Percentiles rank a stretch among this genome's conserved stretches.
Conservation (phyloP, 2,329 filamentous ascomycete species). For the Hypoxylon sp. region DNA sequence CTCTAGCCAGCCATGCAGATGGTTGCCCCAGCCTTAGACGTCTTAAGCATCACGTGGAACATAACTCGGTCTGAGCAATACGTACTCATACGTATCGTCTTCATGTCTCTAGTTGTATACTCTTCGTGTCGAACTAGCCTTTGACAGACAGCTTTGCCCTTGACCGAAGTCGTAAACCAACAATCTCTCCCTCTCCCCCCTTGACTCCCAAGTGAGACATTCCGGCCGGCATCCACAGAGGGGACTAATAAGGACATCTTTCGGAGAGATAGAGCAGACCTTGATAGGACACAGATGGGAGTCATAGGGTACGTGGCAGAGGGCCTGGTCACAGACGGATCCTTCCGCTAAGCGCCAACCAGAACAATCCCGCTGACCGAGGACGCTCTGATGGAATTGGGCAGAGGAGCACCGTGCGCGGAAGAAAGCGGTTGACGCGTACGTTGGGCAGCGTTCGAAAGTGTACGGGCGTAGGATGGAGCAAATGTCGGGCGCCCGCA, state of each 20-base stretch:
- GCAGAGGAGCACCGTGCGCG: neutral
- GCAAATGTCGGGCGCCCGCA: neutral
- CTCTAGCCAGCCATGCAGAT: neutral
- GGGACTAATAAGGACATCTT: neutral
- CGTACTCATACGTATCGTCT: neutral
- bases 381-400: neutral
- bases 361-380: conserved; percentile 1
- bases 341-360: neutral
- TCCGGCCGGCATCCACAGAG: neutral
- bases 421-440: neutral
- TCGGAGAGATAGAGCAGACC: neutral
- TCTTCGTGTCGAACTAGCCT: neutral
- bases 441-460: conserved; percentile 10
- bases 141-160: neutral
- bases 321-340: neutral
- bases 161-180: neutral
- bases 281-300: neutral
- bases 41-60: neutral
- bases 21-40: neutral
- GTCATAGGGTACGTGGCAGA: neutral
- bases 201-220: neutral
- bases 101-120: neutral
- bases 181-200: too few species aligned
- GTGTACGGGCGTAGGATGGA: neutral
- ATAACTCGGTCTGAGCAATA: neutral